Base-by-base conservation (phyloP, 352 stramenopile genomes). In the Globisporangium paroecandrum region DNA sequence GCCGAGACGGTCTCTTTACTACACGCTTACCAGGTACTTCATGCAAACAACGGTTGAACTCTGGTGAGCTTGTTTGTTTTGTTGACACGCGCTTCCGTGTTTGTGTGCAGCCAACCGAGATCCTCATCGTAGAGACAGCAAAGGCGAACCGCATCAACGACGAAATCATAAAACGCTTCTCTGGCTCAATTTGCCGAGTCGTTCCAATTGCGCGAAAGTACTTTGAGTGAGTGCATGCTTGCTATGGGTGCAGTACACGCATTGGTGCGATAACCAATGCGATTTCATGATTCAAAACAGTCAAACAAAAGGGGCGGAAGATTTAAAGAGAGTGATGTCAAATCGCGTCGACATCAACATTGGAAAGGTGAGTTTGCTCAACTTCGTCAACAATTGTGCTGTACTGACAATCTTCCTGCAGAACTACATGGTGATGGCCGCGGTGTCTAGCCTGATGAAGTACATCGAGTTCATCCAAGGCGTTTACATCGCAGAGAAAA, bases 401-500 rank as follows among this genome's bases (percentile, higher is more conserved):
- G 5, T 49, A 5, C 15, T 49, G 15, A 49, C 18, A 10, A 10
- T 2, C 15, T 49, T 27, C 2, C 34, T 43, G 20, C 25, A 96
- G 89, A 93, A 95, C 51, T 94, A 96, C 61, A 81, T 96, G 22
- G 74, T 80, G 29, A 96, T 93, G 85, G 89, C 83, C 5, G 84
- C 89, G 2, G 80, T 94, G 4, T 81, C 87, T 1, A 93, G 87
- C 64, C 67, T 93, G 58, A 88, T 95, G 78, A 84, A 90, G 69
- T 96, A 96, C 72, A 75, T 95, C 36, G 89, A 96, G 68, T 92
- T 86, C 58, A 91, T 93, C 41, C 88, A 96, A 77, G 88, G 88
- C 10, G 81, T 96, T 6, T 90, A 88, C 65, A 87, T 96, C n/a
- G 89, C 85, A 12, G 73, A 86, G 49, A 92, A 87, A 34, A 92